Conservation (phyloP, 352 stramenopile genomes). For the Globisporangium cystogenes region DNA sequence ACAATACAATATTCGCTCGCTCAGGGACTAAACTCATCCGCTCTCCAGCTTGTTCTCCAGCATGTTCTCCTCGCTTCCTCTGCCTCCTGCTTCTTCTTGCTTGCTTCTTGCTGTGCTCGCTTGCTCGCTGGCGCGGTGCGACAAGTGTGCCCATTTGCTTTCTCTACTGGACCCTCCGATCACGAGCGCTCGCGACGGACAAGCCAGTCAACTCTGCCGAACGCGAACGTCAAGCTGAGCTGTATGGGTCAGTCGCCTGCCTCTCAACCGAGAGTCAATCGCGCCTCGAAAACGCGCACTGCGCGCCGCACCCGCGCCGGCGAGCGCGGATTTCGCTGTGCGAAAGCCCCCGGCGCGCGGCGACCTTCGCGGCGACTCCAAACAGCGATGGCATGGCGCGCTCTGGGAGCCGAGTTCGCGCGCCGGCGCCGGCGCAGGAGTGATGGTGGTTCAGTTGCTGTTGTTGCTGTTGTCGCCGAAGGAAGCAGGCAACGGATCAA, state of each 20-base stretch:
- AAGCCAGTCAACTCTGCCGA: neutral
- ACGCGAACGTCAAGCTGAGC: neutral
- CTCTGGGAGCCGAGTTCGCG: neutral
- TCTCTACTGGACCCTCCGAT: neutral
- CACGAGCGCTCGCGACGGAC: no score
- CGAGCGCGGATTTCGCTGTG: conserved; percentile 6
- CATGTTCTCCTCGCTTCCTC: no score
- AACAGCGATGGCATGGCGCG: conserved; percentile 3
- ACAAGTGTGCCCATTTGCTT: conserved; percentile 2
- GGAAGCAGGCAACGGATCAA: neutral
- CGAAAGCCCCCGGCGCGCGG: neutral
- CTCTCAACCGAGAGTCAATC: conserved; percentile 10
- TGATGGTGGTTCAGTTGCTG: neutral
- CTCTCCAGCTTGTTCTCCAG: no score
- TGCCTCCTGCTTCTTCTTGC: no score
- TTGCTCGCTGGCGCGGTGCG: neutral
- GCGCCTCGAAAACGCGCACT: conserved; percentile 9
- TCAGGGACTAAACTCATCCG: no score
- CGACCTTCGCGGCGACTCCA: conserved; percentile 10
- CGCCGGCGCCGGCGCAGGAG: neutral
- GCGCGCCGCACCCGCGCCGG: neutral
- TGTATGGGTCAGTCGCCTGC: conserved; percentile 5
- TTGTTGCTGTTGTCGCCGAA: neutral
- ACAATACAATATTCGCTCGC: no score
- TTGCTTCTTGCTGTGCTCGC: no score